A percentile compares a stretch with the other conserved stretches of the same genome.
phyloP scores from a whole-genome alignment of 2,329 filamentous ascomycete species.

The Claviceps africana region DNA sequence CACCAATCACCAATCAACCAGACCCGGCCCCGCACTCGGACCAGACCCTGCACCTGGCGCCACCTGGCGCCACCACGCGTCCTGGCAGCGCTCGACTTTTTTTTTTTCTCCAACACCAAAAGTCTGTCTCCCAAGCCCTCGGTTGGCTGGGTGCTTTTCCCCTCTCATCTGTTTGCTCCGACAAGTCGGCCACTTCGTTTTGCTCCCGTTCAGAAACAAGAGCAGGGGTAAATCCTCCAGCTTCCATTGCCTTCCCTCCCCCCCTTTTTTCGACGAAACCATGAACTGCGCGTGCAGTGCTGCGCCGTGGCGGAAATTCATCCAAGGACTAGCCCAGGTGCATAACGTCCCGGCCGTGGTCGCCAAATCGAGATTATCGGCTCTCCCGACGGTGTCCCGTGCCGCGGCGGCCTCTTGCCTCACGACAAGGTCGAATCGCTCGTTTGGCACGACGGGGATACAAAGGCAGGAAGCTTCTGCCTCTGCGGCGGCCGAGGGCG shows the following conservation, averaged over 20 bases:
- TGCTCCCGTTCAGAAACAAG: neutral
- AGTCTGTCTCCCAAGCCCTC: too few relatives aligned
- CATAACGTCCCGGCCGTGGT: conserved; percentile 17
- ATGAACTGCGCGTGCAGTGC: conserved; percentile 37
- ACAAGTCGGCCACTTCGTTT: too few relatives aligned
- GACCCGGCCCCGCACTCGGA: neutral
- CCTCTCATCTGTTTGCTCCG: too few relatives aligned
- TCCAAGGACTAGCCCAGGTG: conserved; percentile 30
- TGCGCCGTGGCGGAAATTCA: conserved; percentile 31
- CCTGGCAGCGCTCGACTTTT: too few relatives aligned
- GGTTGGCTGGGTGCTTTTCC: too few relatives aligned
- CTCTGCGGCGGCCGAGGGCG: neutral
- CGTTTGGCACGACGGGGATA: neutral
- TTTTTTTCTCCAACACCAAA: too few relatives aligned
- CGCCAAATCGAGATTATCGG: neutral
- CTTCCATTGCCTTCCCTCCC: neutral
- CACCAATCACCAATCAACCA: neutral
- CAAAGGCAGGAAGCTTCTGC: neutral
- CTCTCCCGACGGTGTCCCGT: neutral
- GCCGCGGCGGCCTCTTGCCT: neutral
- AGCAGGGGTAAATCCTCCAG: neutral
- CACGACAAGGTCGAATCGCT: neutral
- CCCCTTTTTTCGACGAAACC: neutral
- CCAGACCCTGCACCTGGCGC: too few relatives aligned
- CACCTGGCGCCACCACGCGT: too few relatives aligned